These are phyloP conservation scores for Stagonosporopsis rhizophila DNA, from an alignment of 2,329 filamentous ascomycete genomes.

Conservation along the genomic window DNA sequence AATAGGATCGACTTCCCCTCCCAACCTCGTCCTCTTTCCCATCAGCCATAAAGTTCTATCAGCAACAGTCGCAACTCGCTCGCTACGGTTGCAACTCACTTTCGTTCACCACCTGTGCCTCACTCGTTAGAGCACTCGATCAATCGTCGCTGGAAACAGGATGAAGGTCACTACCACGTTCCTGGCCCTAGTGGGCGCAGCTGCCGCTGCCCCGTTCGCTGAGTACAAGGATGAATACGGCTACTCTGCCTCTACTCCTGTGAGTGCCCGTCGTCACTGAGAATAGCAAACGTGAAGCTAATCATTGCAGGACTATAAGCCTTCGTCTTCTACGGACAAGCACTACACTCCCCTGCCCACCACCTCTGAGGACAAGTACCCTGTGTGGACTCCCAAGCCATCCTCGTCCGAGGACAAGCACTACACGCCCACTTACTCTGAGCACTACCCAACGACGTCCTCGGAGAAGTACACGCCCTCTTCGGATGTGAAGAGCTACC, in stretches of 20 bases:
- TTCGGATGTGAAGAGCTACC: slow-evolving; percentile 9
- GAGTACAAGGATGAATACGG: slow-evolving; percentile 16
- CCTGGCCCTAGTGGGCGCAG: slow-evolving; percentile 43
- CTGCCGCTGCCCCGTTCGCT: slow-evolving; percentile 28
- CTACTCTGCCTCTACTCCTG: slow-evolving; percentile 8
- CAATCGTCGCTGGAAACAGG: slow-evolving; percentile 25
- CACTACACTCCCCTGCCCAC: slow-evolving; percentile 2
- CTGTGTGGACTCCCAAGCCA: neutral
- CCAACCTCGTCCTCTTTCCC: slow-evolving; percentile 16
- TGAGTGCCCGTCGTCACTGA: neutral
- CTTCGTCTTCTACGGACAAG: neutral
- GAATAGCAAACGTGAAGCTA: neutral
- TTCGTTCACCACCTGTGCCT: slow-evolving; percentile 36
- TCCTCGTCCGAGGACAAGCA: slow-evolving; percentile 2
- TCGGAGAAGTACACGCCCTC: neutral
- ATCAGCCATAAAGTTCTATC: slow-evolving; percentile 27
- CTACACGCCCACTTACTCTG: slow-evolving; percentile 7
- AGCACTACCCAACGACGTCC: slow-evolving; percentile 1
- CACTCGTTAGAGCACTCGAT: slow-evolving; percentile 21
- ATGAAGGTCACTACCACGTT: slow-evolving; percentile 43
- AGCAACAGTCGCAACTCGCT: slow-evolving; percentile 44
- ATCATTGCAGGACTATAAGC: slow-evolving; percentile 3
- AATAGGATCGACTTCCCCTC: slow-evolving; percentile 34
- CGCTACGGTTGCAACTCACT: slow-evolving; percentile 48
- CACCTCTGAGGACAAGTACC: neutral